Base-by-base conservation (phyloP, 2,329 filamentous ascomycete genomes). In the Colletotrichum nymphaeae region DNA sequence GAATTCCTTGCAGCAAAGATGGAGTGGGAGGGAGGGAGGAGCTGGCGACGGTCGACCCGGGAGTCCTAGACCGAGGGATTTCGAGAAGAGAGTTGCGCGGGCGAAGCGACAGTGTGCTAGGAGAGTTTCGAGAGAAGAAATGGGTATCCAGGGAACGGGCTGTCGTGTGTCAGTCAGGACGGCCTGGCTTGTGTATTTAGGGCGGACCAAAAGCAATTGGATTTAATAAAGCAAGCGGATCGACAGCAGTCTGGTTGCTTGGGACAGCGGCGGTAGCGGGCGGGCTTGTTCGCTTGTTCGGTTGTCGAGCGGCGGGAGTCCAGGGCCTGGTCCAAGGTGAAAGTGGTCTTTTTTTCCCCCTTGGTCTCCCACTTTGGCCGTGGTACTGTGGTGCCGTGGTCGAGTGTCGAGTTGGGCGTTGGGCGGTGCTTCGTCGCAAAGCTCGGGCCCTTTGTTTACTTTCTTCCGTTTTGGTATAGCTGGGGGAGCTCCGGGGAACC, bases 401-500 rank as follows among this genome's bases (percentile, higher is more conserved):
- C 37, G 16, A 42, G 14, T 16, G 37, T 35, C 32, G 74, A 69
- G 75, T 79, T 81, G 82, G 80, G 52, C 52, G 24, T 65, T 52
- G 62, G 62, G 5, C 46, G 63, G 67, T 70, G 60, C 64, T 63
- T 70, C 67, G 71, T 74, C 75, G 70, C 75, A 71, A 73, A 79
- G 80, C 79, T 81, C 78, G 79, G 80, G 74, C 78, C 81, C 77
- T 82, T 84, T 84, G 83, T 83, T 84, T 83, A 84, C 82, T 79
- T 79, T 80, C 80, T 77, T 78, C 82, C 82, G 78, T 76, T 80
- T 81, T 80, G 75, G 81, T 82, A 82, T 77, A 80, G 79, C 81
- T 80, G 75, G 72, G 60, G 72, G 56, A 71, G 67, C 62, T 71
- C 62, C 60, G 71, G 62, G 71, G 71, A 60, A 46, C 67, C 67